Evolutionary conservation across 208 protist genomes (phyloP).

Genomic region (Leishmania tarentolae): DNA sequence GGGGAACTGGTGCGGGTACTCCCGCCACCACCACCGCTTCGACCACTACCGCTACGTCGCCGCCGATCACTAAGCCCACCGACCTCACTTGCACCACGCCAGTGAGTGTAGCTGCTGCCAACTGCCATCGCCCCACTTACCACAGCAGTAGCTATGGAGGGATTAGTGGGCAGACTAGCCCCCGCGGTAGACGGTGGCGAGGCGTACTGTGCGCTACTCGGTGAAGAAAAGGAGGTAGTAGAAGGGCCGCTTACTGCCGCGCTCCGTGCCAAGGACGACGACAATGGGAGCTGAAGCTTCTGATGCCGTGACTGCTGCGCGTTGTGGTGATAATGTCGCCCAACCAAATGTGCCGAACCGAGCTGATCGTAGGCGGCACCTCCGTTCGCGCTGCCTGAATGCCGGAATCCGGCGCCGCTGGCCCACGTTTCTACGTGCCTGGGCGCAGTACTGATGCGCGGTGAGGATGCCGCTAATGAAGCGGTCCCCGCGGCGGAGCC

Average conservation of each 20-base stretch:
- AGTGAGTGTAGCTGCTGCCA: constrained; percentile 9
- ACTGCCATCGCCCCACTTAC: neutral
- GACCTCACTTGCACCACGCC: constrained; percentile 2
- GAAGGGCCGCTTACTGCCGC: neutral
- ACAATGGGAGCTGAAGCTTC: neutral
- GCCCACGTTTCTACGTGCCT: neutral
- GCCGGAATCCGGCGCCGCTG: neutral
- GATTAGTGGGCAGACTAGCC: neutral
- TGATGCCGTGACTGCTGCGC: neutral
- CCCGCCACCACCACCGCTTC: neutral
- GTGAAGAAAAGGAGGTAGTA: neutral
- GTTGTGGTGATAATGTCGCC: neutral
- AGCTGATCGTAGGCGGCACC: neutral
- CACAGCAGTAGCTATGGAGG: neutral
- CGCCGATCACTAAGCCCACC: neutral
- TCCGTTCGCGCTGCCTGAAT: neutral
- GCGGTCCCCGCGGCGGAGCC: neutral
- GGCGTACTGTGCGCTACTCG: neutral
- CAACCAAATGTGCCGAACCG: neutral
- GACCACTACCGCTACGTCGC: constrained; percentile 10
- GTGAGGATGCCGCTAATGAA: neutral
- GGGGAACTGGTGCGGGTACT: neutral
- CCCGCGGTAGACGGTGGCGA: neutral
- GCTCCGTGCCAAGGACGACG: neutral
- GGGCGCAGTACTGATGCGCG: neutral